phyloP scores from a whole-genome alignment of 2,329 filamentous ascomycete species.

The Colletotrichum sp. region DNA sequence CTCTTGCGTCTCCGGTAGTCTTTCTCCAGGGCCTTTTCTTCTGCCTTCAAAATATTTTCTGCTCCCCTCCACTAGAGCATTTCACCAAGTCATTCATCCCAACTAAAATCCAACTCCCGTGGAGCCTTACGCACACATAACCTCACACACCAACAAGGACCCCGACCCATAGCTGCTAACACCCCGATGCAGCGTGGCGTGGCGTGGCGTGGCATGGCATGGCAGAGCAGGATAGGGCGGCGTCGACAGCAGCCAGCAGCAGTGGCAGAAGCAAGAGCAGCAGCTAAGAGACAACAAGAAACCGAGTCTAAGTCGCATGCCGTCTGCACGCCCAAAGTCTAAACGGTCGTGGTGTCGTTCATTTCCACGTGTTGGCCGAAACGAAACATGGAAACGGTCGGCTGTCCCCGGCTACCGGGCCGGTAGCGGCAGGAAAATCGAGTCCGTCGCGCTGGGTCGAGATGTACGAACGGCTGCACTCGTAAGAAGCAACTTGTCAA shows the following conservation, averaged over 20 bases:
- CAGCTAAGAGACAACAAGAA: not conserved
- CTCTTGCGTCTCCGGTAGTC: not conserved
- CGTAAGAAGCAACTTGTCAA: not conserved
- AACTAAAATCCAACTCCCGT: not conserved
- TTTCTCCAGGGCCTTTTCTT: not conserved
- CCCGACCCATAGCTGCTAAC: not conserved
- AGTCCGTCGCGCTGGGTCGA: not conserved
- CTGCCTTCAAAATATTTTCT: not conserved
- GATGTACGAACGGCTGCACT: not conserved
- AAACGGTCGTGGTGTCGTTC: not conserved
- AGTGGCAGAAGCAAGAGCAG: not conserved
- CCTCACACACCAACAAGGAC: not conserved
- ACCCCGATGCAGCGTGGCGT: slow-evolving; percentile 10
- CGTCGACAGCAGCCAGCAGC: not conserved
- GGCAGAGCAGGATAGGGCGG: not conserved
- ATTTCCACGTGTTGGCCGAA: slow-evolving; percentile 12
- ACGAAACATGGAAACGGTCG: slow-evolving; percentile 4
- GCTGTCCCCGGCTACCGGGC: not conserved
- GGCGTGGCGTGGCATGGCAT: not conserved
- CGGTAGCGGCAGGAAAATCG: not conserved
- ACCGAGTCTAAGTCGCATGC: not conserved
- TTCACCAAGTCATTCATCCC: slow-evolving; percentile 17
- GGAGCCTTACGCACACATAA: not conserved
- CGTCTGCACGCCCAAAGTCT: slow-evolving; percentile 8
- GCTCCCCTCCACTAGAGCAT: not conserved